These are phyloP conservation scores for Deuterostichococcus epilithicus DNA, from an alignment of 139 green algal species.

Conservation along the genomic window DNA sequence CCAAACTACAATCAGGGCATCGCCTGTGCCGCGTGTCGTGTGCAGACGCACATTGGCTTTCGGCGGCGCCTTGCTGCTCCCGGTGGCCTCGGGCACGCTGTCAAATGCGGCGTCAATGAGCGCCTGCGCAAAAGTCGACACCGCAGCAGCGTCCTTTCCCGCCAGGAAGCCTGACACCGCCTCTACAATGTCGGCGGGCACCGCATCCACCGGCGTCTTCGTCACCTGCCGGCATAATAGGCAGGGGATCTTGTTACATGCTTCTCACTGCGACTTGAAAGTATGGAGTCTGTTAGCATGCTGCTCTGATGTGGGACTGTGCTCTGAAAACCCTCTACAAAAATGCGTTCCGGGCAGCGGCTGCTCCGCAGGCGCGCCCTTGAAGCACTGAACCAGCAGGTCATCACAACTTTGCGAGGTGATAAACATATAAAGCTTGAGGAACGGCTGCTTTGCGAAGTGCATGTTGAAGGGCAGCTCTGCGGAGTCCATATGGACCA, in stretches of 20 bases:
- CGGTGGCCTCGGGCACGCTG: background rate
- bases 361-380: too few relatives aligned
- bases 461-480: too few relatives aligned
- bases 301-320: too few relatives aligned
- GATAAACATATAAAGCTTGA: too few relatives aligned
- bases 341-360: too few relatives aligned
- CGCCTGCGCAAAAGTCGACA: slow-evolving; percentile 1
- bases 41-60: slow-evolving; percentile 13
- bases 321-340: too few relatives aligned
- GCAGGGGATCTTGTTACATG: background rate
- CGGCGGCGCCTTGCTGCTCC: background rate
- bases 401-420: too few relatives aligned
- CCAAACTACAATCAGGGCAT: too few relatives aligned
- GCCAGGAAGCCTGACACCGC: background rate
- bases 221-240: slow-evolving; percentile 3
- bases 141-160: background rate
- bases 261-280: background rate
- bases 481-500: too few relatives aligned
- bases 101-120: slow-evolving; percentile 7
- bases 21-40: too few relatives aligned
- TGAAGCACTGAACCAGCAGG: too few relatives aligned
- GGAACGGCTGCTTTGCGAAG: too few relatives aligned
- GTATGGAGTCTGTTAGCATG: background rate
- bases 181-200: slow-evolving; percentile 5
- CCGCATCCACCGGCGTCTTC: slow-evolving; percentile 8